Evolutionary conservation across 805 yeast genomes (phyloP).

Genomic region (Aciculoconidium aculeatum): DNA sequence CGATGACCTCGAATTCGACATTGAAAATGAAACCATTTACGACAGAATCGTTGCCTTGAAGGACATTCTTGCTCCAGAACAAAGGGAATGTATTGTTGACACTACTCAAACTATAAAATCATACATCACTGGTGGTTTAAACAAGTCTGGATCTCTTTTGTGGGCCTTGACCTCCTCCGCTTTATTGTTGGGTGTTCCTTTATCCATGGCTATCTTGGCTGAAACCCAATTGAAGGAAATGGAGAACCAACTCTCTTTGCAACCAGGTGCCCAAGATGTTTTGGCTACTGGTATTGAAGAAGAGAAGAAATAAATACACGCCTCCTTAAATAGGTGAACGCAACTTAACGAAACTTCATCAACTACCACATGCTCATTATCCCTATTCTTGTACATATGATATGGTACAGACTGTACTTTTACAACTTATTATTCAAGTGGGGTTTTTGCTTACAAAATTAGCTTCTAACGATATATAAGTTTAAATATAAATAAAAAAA

Average conservation of each 20-base stretch:
- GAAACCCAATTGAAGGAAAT: conserved; percentile 92
- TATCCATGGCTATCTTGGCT: conserved; percentile 79
- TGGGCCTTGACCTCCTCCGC: conserved; percentile 86
- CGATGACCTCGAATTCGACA: conserved; percentile 49
- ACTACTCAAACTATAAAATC: conserved; percentile 24
- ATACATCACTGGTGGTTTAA: conserved; percentile 38
- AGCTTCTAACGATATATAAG: no score
- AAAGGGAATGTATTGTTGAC: conserved; percentile 48
- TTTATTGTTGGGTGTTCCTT: conserved; percentile 86
- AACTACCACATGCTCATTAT: no score
- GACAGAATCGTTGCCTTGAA: conserved; percentile 90
- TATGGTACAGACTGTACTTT: no score
- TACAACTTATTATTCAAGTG: no score
- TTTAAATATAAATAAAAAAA: no score
- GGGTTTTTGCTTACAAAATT: no score
- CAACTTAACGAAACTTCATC: no score
- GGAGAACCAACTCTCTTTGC: conserved; percentile 86
- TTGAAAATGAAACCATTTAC: conserved; percentile 71
- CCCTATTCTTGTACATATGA: no score
- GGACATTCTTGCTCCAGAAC: conserved; percentile 86
- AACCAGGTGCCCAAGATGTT: conserved; percentile 70
- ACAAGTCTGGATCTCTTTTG: conserved; percentile 66
- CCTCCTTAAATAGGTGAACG: no score
- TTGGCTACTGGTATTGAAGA: conserved; percentile 57
- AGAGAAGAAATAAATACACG: conserved; percentile 17